Evolutionary conservation across 108 stramenopile genomes (phyloP).

Genomic region (Chaetoceros tenuissimus): DNA sequence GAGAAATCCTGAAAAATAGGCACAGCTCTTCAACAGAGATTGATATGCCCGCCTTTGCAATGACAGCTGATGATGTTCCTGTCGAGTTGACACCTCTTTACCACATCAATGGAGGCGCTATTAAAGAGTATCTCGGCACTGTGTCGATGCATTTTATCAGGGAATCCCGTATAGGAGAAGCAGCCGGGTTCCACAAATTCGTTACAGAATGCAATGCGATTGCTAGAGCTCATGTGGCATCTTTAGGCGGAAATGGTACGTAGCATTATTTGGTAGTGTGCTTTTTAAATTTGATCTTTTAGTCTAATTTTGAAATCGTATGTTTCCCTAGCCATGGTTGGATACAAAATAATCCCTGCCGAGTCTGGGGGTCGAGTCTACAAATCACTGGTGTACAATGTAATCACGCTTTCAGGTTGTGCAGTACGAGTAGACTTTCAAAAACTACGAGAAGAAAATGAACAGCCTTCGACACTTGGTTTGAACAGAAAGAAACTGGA

Average conservation of each 20-base stretch:
- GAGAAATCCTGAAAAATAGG: neutral
- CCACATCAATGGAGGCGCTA: constrained; percentile 55
- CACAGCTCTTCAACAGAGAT: neutral
- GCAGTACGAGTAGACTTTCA: constrained; percentile 55
- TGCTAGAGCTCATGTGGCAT: constrained; percentile 80
- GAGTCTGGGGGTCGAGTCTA: constrained; percentile 84
- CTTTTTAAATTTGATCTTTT: too few relatives aligned
- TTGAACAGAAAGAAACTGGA: too few relatives aligned
- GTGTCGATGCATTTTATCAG: constrained; percentile 88
- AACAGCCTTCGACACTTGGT: too few relatives aligned
- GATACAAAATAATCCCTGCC: constrained; percentile 77
- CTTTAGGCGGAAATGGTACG: constrained; percentile 87
- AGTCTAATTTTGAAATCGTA: too few relatives aligned
- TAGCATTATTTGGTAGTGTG: too few relatives aligned
- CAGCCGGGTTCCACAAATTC: constrained; percentile 77
- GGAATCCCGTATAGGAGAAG: constrained; percentile 75
- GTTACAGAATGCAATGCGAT: constrained; percentile 87
- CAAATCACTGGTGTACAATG: constrained; percentile 85
- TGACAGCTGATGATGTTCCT: constrained; percentile 31
- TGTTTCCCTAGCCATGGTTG: too few relatives aligned
- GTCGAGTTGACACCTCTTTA: constrained; percentile 74
- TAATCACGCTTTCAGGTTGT: constrained; percentile 60
- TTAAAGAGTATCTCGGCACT: constrained; percentile 72
- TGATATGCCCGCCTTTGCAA: neutral
- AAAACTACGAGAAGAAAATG: constrained; percentile 1